These are phyloP conservation scores for Beauveria caledonica DNA, from an alignment of 2,329 filamentous ascomycete genomes.

Conservation along the genomic window DNA sequence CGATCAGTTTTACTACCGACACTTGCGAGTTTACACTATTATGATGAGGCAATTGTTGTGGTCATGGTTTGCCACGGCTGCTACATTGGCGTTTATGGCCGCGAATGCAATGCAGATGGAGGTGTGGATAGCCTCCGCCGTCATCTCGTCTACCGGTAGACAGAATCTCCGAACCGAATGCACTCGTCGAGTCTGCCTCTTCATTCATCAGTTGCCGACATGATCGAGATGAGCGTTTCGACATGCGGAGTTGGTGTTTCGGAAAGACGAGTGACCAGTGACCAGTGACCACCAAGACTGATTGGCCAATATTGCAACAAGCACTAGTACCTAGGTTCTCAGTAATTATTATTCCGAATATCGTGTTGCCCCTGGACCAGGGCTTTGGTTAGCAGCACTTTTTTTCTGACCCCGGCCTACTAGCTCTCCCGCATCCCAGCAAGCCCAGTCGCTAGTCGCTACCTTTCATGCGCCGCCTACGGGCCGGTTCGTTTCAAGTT, in stretches of 20 bases:
- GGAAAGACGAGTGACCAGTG: too few relatives aligned
- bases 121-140: conserved; percentile 1
- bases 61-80: background rate
- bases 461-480: conserved; percentile 5
- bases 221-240: background rate
- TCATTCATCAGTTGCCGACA: background rate
- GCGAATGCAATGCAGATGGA: conserved; percentile 12
- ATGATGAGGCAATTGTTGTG: background rate
- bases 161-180: background rate
- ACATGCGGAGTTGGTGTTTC: background rate
- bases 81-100: background rate
- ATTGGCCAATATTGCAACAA: background rate
- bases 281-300: background rate
- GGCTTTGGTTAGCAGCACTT: background rate
- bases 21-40: background rate
- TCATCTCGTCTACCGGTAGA: background rate
- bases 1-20: too few relatives aligned
- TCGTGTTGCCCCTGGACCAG: conserved; percentile 8
- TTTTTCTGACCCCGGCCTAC: background rate
- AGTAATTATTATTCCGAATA: background rate
- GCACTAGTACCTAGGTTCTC: too few relatives aligned
- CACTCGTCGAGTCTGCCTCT: background rate
- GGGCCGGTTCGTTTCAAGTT: conserved; percentile 9
- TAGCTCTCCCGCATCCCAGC: conserved; percentile 2
- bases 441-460: conserved; percentile 5